Evolutionary conservation across 345 rosid genomes (phyloP), one percentile per base, ranked within the genome.

Genomic region (Stellera chamaejasme): DNA sequence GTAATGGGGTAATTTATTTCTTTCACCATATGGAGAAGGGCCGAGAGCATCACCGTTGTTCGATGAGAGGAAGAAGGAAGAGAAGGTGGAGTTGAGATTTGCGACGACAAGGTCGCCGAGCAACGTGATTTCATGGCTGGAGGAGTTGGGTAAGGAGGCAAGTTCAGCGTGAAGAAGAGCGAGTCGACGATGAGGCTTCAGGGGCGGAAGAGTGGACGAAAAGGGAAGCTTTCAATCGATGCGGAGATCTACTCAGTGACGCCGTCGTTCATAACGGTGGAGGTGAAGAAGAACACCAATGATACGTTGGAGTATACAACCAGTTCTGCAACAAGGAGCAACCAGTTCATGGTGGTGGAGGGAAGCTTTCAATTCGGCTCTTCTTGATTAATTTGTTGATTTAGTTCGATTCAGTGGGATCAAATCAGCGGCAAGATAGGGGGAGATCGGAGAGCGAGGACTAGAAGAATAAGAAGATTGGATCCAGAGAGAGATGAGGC

Each of bases 281-380:
- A 88, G 69, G 96, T 88, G 75, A 92, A 81, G 79, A 86, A 92
- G 69, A 93, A 88, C 58, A 75, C 78, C 5, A 95, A 96, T 2
- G 98, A 92, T 13, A 88, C 98, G 0, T 60, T 88, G 11, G 98
- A 92, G 71, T n/a, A n/a, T 92, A 85, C 49, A 88, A 92, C 48
- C 86, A 81, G 69, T 92, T 92, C 75, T 92, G 96, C 68, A 80
- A 72, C 60, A 72, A 88, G 51, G 87, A 85, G 65, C 82, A n/a
- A n/a, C n/a, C n/a, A n/a, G n/a, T n/a, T 88, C 27, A 78, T 83
- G 0, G 67, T 65, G 2, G 45, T 64, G 0, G 77, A 72, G 10
- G n/a, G n/a, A n/a, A n/a, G n/a, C n/a, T n/a, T n/a, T n/a, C n/a
- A 74, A 76, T 50, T 68, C 85, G 2, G 71, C 84, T 0, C 63